A percentile compares a stretch with the other conserved stretches of the same genome.
These are phyloP conservation scores for Coprinopsis sp. DNA, from an alignment of 768 basidiomycete species.

Conservation along the genomic window DNA sequence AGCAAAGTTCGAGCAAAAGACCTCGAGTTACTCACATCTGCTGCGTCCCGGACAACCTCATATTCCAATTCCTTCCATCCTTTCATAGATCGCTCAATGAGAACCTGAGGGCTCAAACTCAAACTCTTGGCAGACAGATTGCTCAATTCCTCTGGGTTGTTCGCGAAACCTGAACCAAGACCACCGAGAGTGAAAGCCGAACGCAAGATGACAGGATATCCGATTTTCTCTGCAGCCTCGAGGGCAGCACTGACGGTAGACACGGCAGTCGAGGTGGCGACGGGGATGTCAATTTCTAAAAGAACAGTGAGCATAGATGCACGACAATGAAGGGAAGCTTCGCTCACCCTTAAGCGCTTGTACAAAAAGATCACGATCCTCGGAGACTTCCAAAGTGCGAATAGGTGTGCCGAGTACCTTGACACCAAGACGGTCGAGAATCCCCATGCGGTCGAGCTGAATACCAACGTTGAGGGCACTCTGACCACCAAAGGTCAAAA, in stretches of 20 bases:
- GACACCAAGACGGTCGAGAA: conserved; percentile 88
- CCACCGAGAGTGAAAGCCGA: conserved; percentile 97
- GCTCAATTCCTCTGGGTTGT: conserved; percentile 89
- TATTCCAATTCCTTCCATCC: conserved; percentile 99
- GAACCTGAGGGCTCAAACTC: conserved; percentile 87
- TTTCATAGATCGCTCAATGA: conserved; percentile 97
- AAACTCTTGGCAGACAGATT: conserved; percentile 91
- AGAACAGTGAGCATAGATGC: conserved; percentile 10
- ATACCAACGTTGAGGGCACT: conserved; percentile 98
- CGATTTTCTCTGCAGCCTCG: conserved; percentile 83
- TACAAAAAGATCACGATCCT: conserved; percentile 94
- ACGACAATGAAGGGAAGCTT: background rate
- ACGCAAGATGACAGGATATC: conserved; percentile 96
- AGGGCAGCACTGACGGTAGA: conserved; percentile 94
- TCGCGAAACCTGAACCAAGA: conserved; percentile 96
- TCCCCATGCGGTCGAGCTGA: conserved; percentile 92
- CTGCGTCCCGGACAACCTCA: conserved; percentile 96
- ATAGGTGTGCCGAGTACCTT: conserved; percentile 95
- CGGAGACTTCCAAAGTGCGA: conserved; percentile 90
- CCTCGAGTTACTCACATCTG: conserved; percentile 64
- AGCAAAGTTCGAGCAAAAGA: conserved; percentile 4
- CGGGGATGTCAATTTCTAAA: conserved; percentile 95
- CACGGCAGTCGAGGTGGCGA: conserved; percentile 92
- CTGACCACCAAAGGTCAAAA: conserved; percentile 97
- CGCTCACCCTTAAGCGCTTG: conserved; percentile 87